Conservation (phyloP, 2,329 filamentous ascomycete species). For the Sclerotinia spermophila region DNA sequence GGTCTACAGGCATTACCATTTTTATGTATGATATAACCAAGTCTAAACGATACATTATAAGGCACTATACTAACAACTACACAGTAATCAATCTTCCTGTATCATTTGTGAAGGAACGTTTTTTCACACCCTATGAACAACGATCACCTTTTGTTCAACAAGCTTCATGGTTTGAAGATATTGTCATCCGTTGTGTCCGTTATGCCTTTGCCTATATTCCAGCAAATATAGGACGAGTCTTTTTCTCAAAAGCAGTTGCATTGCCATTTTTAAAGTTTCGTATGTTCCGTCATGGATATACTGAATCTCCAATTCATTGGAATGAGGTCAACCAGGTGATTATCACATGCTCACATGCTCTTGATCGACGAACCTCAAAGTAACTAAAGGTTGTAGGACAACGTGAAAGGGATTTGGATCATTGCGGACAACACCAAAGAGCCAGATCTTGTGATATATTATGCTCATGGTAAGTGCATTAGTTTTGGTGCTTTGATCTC, state of each 20-base stretch:
- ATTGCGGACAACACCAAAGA: conserved; percentile 54
- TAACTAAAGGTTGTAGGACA: conserved; percentile 37
- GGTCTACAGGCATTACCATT: conserved; percentile 64
- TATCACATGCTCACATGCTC: not conserved
- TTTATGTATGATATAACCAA: conserved; percentile 50
- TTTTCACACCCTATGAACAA: conserved; percentile 44
- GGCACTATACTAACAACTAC: conserved; percentile 21
- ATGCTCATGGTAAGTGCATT: conserved; percentile 62
- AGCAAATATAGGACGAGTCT: conserved; percentile 65
- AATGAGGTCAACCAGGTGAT: conserved; percentile 51
- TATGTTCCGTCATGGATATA: conserved; percentile 67
- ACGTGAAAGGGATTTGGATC: conserved; percentile 67
- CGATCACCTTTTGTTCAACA: conserved; percentile 62
- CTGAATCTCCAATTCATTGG: conserved; percentile 62
- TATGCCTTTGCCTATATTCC: conserved; percentile 74
- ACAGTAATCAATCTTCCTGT: conserved; percentile 57
- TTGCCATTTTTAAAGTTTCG: conserved; percentile 73
- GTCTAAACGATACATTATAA: not conserved
- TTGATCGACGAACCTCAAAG: not conserved
- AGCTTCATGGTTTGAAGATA: conserved; percentile 71
- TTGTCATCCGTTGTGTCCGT: conserved; percentile 72
- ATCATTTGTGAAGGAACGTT: conserved; percentile 56
- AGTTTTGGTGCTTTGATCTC: not conserved
- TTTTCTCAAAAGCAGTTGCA: conserved; percentile 71
- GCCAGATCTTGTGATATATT: conserved; percentile 78